Percentiles rank a stretch among this genome's conserved stretches.
Evolutionary conservation across 192 early-diverging fungal species (phyloP).

Genomic region (Rhizophagus prolifer): DNA sequence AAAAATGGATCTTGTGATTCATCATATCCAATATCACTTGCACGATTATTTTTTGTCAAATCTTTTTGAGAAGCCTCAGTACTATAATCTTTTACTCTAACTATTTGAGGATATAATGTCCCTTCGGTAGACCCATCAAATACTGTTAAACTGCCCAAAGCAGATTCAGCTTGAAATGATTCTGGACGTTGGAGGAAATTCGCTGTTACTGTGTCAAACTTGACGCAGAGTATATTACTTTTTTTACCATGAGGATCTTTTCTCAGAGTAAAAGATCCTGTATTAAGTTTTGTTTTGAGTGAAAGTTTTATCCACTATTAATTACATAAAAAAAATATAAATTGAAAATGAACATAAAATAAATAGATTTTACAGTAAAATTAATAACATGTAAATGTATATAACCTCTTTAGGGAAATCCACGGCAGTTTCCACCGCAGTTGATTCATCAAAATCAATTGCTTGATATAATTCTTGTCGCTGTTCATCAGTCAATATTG

Average conservation of each 20-base stretch:
- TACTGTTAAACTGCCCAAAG: constrained; percentile 61
- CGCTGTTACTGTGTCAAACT: constrained; percentile 65
- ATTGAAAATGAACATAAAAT: background rate
- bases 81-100: constrained; percentile 54
- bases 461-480: constrained; percentile 89
- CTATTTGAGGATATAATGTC: constrained; percentile 54
- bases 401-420: constrained; percentile 65
- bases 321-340: constrained; percentile 27
- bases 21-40: constrained; percentile 10
- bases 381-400: background rate
- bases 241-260: constrained; percentile 47
- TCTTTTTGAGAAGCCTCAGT: constrained; percentile 40
- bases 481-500: constrained; percentile 76
- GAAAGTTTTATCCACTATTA: constrained; percentile 59
- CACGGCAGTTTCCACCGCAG: constrained; percentile 51
- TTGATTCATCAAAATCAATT: constrained; percentile 90
- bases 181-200: constrained; percentile 55
- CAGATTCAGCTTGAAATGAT: constrained; percentile 53
- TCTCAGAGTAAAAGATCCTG: constrained; percentile 81
- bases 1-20: constrained; percentile 60
- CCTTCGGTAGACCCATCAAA: constrained; percentile 61
- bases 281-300: constrained; percentile 63
- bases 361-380: background rate
- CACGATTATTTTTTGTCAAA: constrained; percentile 24
- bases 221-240: constrained; percentile 50